Conservation (phyloP, 2,329 filamentous ascomycete genomes). For the Diaporthe vexans region DNA sequence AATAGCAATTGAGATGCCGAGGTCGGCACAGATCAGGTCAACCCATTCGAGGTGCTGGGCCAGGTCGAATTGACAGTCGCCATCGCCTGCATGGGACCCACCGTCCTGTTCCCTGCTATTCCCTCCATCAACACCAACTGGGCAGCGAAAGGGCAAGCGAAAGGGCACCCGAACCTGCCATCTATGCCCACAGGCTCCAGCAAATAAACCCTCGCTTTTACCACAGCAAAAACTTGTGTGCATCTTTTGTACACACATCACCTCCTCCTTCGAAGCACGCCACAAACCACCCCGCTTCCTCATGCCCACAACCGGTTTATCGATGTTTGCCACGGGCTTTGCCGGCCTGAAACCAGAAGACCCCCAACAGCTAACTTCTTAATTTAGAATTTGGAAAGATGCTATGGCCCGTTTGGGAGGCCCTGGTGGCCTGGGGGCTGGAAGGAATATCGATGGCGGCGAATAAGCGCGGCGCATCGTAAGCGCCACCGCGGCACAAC, state of each 20-base stretch:
- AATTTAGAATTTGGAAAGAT: constrained; percentile 8
- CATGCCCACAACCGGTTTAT: constrained; percentile 18
- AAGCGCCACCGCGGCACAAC: constrained; percentile 31
- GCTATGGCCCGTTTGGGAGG: too few relatives aligned
- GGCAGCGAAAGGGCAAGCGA: too few relatives aligned
- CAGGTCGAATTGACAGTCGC: neutral
- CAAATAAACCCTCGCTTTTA: neutral
- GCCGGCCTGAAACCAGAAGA: constrained; percentile 17
- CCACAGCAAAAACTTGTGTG: neutral
- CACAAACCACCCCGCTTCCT: neutral
- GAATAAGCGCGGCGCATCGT: constrained; percentile 30
- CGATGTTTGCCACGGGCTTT: neutral
- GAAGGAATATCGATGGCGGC: constrained; percentile 34
- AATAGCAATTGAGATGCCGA: neutral
- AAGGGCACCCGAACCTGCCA: neutral
- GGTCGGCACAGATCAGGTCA: neutral
- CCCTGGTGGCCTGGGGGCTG: too few relatives aligned
- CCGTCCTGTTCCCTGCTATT: neutral
- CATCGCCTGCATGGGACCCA: neutral
- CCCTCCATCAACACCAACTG: neutral
- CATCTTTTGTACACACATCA: neutral
- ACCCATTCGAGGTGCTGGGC: neutral
- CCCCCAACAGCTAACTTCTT: constrained; percentile 28
- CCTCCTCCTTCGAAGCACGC: constrained; percentile 9
- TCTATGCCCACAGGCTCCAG: neutral